Evolutionary conservation across 164 flowering plant species (phyloP).

Genomic region (Magnolia sinica): DNA sequence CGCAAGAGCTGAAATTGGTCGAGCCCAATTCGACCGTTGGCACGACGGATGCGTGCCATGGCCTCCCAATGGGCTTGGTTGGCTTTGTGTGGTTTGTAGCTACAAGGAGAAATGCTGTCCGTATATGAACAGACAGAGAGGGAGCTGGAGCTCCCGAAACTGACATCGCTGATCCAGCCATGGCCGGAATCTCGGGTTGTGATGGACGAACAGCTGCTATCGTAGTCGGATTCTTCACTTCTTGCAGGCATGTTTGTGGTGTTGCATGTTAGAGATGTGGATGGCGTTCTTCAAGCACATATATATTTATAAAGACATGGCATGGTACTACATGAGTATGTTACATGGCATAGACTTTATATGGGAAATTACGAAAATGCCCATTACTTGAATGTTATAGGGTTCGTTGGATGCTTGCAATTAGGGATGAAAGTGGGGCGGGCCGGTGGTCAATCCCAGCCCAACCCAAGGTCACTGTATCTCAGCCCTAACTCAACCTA

Average conservation of each 20-base stretch:
- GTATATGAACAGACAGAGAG: constrained; percentile 36
- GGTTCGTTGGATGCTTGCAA: too few species aligned
- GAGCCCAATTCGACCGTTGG: constrained; percentile 45
- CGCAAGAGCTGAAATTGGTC: constrained; percentile 66
- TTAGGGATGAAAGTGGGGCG: too few species aligned
- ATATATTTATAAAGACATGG: not conserved
- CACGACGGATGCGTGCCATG: constrained; percentile 43
- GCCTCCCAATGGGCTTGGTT: constrained; percentile 82
- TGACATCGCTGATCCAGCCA: constrained; percentile 63
- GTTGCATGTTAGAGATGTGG: constrained; percentile 11
- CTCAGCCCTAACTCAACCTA: too few species aligned
- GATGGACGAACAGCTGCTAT: constrained; percentile 60
- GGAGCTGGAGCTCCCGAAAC: constrained; percentile 62
- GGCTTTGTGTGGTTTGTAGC: constrained; percentile 72
- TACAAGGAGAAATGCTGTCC: constrained; percentile 9
- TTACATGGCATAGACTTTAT: too few species aligned
- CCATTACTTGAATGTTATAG: too few species aligned
- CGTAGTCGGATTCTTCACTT: constrained; percentile 41
- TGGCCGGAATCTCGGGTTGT: constrained; percentile 57
- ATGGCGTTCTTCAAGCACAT: not conserved
- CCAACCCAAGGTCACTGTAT: too few species aligned
- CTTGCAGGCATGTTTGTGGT: constrained; percentile 17
- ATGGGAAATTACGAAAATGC: too few species aligned
- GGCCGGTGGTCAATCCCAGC: too few species aligned
- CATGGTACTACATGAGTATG: not conserved